These are phyloP conservation scores for Myxozyma nipponensis DNA, from an alignment of 805 yeast species.

Conservation along the genomic window DNA sequence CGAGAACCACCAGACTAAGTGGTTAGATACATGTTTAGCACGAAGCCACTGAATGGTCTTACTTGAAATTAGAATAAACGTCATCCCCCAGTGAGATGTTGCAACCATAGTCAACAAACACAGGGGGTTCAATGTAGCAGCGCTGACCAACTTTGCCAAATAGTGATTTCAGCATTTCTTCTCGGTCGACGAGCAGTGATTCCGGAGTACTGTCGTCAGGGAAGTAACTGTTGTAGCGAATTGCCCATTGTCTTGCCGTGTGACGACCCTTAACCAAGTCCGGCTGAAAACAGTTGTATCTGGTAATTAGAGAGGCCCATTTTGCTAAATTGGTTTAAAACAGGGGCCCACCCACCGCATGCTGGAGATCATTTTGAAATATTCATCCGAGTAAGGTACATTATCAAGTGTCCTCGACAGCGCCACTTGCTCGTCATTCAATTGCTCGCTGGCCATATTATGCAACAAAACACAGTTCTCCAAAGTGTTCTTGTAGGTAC, in stretches of 20 bases:
- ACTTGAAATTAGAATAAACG: constrained; percentile 55
- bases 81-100: constrained; percentile 55
- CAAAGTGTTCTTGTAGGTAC: too few relatives aligned
- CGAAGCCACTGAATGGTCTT: neutral
- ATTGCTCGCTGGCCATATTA: constrained; percentile 2
- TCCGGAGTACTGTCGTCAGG: constrained; percentile 33
- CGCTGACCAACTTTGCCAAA: constrained; percentile 49
- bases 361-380: constrained; percentile 56
- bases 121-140: constrained; percentile 54
- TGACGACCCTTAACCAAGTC: constrained; percentile 34
- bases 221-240: constrained; percentile 32
- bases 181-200: constrained; percentile 40
- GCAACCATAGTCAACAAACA: constrained; percentile 62
- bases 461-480: too few relatives aligned
- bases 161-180: constrained; percentile 39
- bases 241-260: constrained; percentile 33
- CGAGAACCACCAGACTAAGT: constrained; percentile 45
- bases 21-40: neutral
- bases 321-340: neutral
- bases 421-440: constrained; percentile 8
- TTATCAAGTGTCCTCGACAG: constrained; percentile 3
- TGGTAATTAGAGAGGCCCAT: neutral
- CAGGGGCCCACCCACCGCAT: constrained; percentile 31
- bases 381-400: constrained; percentile 37
- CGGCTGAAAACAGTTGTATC: constrained; percentile 39